A percentile compares a stretch with the other conserved stretches of the same genome.
phyloP scores from a whole-genome alignment of 768 basidiomycete genomes.

The Tylopilus subfusipes region DNA sequence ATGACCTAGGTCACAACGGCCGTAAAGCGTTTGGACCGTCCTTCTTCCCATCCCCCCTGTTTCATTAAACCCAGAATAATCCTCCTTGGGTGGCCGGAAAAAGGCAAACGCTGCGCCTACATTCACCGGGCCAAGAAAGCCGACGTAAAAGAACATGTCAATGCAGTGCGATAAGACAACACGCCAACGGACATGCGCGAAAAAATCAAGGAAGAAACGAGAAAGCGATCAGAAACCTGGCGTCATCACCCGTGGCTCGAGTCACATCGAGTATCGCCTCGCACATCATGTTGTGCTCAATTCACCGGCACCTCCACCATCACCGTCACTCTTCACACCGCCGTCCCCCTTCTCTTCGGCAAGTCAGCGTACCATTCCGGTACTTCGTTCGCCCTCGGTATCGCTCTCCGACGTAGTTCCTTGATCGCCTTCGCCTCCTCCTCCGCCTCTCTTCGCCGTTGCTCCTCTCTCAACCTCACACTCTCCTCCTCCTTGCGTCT shows the following conservation, averaged over 20 bases:
- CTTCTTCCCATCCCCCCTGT: slow-evolving; percentile 15
- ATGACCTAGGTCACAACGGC: slow-evolving; percentile 11
- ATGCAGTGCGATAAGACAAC: slow-evolving; percentile 15
- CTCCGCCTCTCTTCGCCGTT: slow-evolving; percentile 43
- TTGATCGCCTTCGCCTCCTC: slow-evolving; percentile 59
- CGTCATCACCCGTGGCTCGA: slow-evolving; percentile 7
- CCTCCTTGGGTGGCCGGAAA: slow-evolving; percentile 6
- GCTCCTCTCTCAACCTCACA: slow-evolving; percentile 44
- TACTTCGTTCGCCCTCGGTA: slow-evolving; percentile 67
- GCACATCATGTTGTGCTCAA: slow-evolving; percentile 14
- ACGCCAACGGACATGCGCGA: background rate
- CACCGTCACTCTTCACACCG: slow-evolving; percentile 17
- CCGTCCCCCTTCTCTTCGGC: slow-evolving; percentile 49
- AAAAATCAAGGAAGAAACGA: slow-evolving; percentile 8
- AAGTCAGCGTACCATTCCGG: slow-evolving; percentile 75
- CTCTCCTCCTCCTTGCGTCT: slow-evolving; percentile 54
- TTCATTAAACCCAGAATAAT: slow-evolving; percentile 28
- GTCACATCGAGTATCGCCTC: slow-evolving; percentile 14
- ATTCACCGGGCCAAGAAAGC: background rate
- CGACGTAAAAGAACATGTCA: slow-evolving; percentile 18
- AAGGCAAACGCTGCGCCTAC: background rate
- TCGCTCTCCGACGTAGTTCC: slow-evolving; percentile 58
- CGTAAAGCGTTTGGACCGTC: slow-evolving; percentile 20
- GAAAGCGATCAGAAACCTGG: background rate
- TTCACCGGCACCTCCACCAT: slow-evolving; percentile 5